Base-by-base conservation (phyloP, 2,329 filamentous ascomycete species). In the Monilinia aucupariae region DNA sequence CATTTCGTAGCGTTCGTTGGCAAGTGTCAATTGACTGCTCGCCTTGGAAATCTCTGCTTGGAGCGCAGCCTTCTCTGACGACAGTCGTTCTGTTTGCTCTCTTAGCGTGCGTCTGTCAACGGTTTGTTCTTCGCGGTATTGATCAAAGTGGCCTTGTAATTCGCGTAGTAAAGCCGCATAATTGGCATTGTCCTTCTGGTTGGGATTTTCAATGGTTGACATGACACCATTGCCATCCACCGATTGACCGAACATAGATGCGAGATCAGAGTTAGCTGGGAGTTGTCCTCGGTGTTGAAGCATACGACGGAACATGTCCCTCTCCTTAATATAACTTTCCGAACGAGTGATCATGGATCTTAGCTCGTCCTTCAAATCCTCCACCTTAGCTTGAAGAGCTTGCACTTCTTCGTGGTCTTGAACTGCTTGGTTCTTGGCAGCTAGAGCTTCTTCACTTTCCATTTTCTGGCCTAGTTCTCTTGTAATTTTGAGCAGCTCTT, bases 241-340 rank as follows among this genome's bases (percentile, higher is more conserved):
- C 22, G 89, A 90, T 69, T 87, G 85, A 1, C 88, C 90, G 72
- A 96, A 87, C 56, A 86, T 80, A 1, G 87, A 87, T 20, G 83
- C 82, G 49, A 88, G 79, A 65, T 92, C 88, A 15, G 74, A 83
- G 73, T 72, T 82, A 71, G 72, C 80, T 74, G 77, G 86, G 75
- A 82, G 64, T 64, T 85, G 83, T 22, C 85, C 85, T 64, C 86
- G 82, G 66, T 94, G 90, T 68, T 93, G 90, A 37, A 97, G 83
- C 80, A 97, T 92, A 59, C 92, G 91, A 27, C 93, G 87, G 86
- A 97, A 97, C 85, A 97, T 97, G 74, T 99, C 93, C 66, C 94
- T 88, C 77, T 99, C 94, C 71, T 92, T 91, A 74, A 94, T 91
- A 75, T 96, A 96, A 74, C 91, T 96, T 78, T 96, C 91, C 67